Evolutionary conservation across 2,329 filamentous ascomycete species (phyloP), one percentile per base, ranked within the genome.

Genomic region (Cytospora schulzeri): DNA sequence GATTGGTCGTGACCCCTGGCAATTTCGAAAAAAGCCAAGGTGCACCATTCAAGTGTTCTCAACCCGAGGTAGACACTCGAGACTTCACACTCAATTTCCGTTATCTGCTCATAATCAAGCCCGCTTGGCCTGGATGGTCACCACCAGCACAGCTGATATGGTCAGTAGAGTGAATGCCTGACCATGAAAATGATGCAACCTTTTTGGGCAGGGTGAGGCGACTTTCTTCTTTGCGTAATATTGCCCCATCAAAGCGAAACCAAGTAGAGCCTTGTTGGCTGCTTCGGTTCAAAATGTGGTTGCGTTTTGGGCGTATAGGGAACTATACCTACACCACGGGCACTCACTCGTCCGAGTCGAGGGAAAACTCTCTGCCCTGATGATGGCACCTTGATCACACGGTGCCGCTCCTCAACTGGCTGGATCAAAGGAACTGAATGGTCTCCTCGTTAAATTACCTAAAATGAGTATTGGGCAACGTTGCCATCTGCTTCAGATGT

Each of bases 351-450:
- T 29, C 26, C 12, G 3, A 35, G 38, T 12, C 52, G n/a, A 50
- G 60, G 60, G 28, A 35, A n/a, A 33, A 19, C 33, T 15, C 24
- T 62, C 14, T 48, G 41, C 28, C 41, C 60, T 26, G 41, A 51
- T 62, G 60, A 62, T 56, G 38, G 52, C 11, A 62, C 52, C 12
- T 51, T 62, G 60, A 62, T 62, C 60, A 62, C 55, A 51, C 41
- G 59, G 41, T 62, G 35, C 38, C 51, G 29, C 12, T 24, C 15
- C 45, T 56, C 22, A 28, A 38, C 35, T 56, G 52, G 26, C 59
- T 29, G 29, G 28, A 17, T 33, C 45, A 62, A 15, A 38, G 28
- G 51, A n/a, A 24, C 38, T n/a, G n/a, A n/a, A n/a, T n/a, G n/a
- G n/a, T n/a, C n/a, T n/a, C n/a, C n/a, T n/a, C n/a, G n/a, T n/a